phyloP scores from a whole-genome alignment of 768 basidiomycete species.

The Agrocybe pediades region DNA sequence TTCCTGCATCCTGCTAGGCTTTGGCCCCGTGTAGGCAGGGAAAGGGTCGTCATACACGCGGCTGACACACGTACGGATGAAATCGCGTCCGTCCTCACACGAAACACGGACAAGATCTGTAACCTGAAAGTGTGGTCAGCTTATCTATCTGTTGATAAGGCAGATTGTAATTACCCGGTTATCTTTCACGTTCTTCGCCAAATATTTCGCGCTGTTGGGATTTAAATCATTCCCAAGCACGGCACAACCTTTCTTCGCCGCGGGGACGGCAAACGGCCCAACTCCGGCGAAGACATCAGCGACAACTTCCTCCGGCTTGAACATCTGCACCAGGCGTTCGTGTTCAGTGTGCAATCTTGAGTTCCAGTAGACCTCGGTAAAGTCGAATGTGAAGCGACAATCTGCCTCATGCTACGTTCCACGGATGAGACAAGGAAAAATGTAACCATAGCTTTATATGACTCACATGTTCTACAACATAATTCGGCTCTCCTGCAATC shows the following conservation, averaged over 20 bases:
- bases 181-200: slow-evolving; percentile 66
- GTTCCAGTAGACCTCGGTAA: slow-evolving; percentile 97
- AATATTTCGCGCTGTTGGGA: slow-evolving; percentile 80
- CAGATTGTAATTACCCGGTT: slow-evolving; percentile 61
- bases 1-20: slow-evolving; percentile 46
- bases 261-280: slow-evolving; percentile 93
- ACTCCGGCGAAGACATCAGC: slow-evolving; percentile 98
- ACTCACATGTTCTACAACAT: slow-evolving; percentile 82
- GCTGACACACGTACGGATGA: slow-evolving; percentile 65
- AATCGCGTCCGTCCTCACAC: slow-evolving; percentile 85
- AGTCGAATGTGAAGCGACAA: slow-evolving; percentile 92
- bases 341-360: slow-evolving; percentile 93
- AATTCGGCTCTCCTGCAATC: slow-evolving; percentile 87
- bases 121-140: slow-evolving; percentile 50
- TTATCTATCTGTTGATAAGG: slow-evolving; percentile 3
- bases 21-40: slow-evolving; percentile 52
- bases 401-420: slow-evolving; percentile 72
- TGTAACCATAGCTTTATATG: not conserved
- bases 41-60: slow-evolving; percentile 69
- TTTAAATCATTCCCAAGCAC: slow-evolving; percentile 95
- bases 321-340: slow-evolving; percentile 74
- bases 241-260: slow-evolving; percentile 87
- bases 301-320: slow-evolving; percentile 75
- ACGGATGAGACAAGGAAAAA: not conserved
- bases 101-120: slow-evolving; percentile 64